Evolutionary conservation across 2,329 filamentous ascomycete genomes (phyloP).

Genomic region (Botryotinia globosa): DNA sequence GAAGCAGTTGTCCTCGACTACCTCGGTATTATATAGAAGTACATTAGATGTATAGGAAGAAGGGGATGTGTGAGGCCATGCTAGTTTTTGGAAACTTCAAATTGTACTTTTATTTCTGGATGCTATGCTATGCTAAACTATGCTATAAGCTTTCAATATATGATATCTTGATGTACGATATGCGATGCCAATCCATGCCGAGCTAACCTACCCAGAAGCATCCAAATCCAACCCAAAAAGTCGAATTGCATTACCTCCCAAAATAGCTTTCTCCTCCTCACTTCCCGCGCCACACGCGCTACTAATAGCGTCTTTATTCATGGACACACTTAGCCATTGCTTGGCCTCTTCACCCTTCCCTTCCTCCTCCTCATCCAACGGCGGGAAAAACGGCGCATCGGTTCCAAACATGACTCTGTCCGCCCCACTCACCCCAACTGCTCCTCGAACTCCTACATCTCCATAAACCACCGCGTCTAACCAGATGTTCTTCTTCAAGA

Average conservation of each 20-base stretch:
- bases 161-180: not conserved
- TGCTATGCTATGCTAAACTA: not conserved
- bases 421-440: slow-evolving; percentile 63
- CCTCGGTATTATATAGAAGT: not conserved
- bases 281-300: slow-evolving; percentile 49
- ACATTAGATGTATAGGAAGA: rapidly evolving
- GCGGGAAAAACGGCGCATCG: slow-evolving; percentile 84
- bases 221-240: slow-evolving; percentile 43
- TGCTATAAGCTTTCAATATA: not conserved
- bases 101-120: not conserved
- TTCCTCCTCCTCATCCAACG: slow-evolving; percentile 57
- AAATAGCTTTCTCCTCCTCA: slow-evolving; percentile 49
- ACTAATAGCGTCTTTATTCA: slow-evolving; percentile 55
- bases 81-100: not conserved
- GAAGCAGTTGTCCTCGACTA: not conserved
- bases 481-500: slow-evolving; percentile 73
- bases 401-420: slow-evolving; percentile 79
- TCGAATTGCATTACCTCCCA: slow-evolving; percentile 58
- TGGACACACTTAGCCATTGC: slow-evolving; percentile 67
- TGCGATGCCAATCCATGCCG: not conserved
- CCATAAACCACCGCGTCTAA: slow-evolving; percentile 86
- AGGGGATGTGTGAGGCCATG: not conserved
- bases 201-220: not conserved
- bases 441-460: slow-evolving; percentile 68
- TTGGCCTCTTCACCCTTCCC: slow-evolving; percentile 43